phyloP scores from a whole-genome alignment of 371 early-diverging fungal genomes.

The Conidiobolus incongruus region DNA sequence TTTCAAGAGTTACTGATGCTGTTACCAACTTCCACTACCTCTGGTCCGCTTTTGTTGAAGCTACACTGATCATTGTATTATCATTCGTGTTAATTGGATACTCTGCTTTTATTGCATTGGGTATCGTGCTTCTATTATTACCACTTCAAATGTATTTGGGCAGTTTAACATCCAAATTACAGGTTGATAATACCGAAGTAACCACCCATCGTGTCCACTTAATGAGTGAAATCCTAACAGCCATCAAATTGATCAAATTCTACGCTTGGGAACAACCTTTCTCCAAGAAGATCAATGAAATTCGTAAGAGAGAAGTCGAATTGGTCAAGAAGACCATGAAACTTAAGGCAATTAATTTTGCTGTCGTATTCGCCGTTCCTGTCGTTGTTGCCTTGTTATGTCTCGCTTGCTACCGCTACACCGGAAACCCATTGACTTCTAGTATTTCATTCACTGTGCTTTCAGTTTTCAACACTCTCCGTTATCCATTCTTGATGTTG shows the following conservation, averaged over 20 bases:
- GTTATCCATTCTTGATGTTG: constrained; percentile 45
- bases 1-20: constrained; percentile 20
- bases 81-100: constrained; percentile 21
- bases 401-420: constrained; percentile 11
- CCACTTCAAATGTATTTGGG: constrained; percentile 13
- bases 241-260: constrained; percentile 21
- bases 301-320: constrained; percentile 28
- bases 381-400: constrained; percentile 19
- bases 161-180: constrained; percentile 9
- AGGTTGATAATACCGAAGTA: constrained; percentile 12
- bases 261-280: constrained; percentile 30
- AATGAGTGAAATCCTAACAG: constrained; percentile 15
- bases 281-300: constrained; percentile 16
- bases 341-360: constrained; percentile 12
- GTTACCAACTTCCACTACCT: constrained; percentile 19
- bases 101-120: constrained; percentile 25
- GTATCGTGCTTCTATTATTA: constrained; percentile 12
- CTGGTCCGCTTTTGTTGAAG: constrained; percentile 19
- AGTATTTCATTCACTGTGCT: constrained; percentile 15
- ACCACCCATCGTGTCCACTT: constrained; percentile 15
- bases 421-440: constrained; percentile 10
- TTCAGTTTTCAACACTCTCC: constrained; percentile 16
- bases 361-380: constrained; percentile 21
- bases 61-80: constrained; percentile 17
- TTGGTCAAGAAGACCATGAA: constrained; percentile 14